These are phyloP conservation scores for Escovopsis sp. DNA, from an alignment of 2,329 filamentous ascomycete genomes.

Conservation along the genomic window DNA sequence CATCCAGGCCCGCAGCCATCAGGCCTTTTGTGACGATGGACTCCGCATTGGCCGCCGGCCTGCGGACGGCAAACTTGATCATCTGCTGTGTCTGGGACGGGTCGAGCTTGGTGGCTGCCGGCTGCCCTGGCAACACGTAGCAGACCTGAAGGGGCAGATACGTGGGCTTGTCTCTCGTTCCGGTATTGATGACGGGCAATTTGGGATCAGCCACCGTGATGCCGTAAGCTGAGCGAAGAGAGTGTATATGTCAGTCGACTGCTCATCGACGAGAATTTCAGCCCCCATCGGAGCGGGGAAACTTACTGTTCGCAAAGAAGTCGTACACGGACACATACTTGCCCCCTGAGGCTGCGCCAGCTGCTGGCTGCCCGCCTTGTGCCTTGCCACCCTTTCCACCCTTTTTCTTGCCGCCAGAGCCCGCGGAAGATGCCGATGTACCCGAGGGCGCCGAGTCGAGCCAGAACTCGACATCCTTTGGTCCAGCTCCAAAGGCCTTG, in stretches of 20 bases:
- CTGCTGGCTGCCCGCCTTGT: conserved; percentile 13
- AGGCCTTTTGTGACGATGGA: conserved; percentile 38
- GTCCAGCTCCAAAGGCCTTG: conserved; percentile 25
- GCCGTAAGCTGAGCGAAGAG: conserved; percentile 16
- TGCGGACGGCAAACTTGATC: conserved; percentile 45
- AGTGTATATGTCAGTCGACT: background rate
- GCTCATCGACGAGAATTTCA: background rate
- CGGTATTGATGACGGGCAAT: conserved; percentile 44
- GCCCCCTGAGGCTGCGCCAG: conserved; percentile 17
- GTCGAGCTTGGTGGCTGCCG: conserved; percentile 33
- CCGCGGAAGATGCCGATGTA: background rate
- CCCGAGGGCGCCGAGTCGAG: conserved; percentile 14
- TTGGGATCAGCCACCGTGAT: conserved; percentile 20
- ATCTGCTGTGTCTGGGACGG: conserved; percentile 40
- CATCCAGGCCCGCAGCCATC: conserved; percentile 30
- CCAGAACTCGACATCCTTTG: conserved; percentile 41
- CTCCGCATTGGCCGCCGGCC: conserved; percentile 38
- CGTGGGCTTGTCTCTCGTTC: conserved; percentile 33
- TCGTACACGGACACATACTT: conserved; percentile 36
- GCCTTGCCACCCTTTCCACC: conserved; percentile 5
- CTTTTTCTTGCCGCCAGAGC: conserved; percentile 1
- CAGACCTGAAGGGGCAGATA: conserved; percentile 48
- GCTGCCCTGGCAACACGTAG: conserved; percentile 39
- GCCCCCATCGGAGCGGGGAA: background rate
- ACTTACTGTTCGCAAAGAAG: conserved; percentile 30